phyloP scores from a whole-genome alignment of 1,284 basidiomycete species.

The Ustilago shanxiensis region DNA sequence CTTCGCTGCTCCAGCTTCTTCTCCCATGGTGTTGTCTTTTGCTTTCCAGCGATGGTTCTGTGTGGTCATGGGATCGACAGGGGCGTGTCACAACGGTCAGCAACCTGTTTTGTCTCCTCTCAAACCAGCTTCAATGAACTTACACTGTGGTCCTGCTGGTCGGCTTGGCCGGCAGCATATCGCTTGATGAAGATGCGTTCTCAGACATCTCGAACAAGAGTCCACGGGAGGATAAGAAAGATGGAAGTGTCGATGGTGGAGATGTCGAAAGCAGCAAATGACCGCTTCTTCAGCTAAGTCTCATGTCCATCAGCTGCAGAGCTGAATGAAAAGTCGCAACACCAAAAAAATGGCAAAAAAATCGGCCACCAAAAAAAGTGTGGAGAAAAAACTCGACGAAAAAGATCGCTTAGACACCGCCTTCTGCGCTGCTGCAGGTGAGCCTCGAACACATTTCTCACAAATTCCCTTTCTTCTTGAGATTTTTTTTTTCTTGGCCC shows the following conservation, averaged over 20 bases:
- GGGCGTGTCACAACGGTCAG: conserved; percentile 6
- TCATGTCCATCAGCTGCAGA: not conserved
- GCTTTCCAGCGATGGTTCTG: conserved; percentile 44
- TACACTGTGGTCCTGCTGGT: conserved; percentile 44
- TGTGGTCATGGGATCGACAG: not conserved
- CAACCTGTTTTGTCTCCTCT: not conserved
- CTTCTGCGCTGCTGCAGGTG: not conserved
- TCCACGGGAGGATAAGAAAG: not conserved
- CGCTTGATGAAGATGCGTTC: conserved; percentile 27
- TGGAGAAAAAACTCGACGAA: conserved; percentile 25
- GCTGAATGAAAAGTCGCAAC: not conserved
- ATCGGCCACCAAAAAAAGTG: conserved; percentile 22
- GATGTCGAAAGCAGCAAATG: not conserved
- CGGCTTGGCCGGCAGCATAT: conserved; percentile 43
- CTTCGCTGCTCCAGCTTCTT: conserved; percentile 53
- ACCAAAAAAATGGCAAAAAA: not conserved
- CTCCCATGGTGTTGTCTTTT: conserved; percentile 57
- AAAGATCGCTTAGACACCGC: not conserved
- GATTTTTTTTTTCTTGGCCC: not conserved
- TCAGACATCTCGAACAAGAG: conserved; percentile 11
- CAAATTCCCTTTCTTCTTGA: not conserved
- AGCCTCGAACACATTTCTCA: not conserved
- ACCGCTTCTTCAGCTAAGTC: not conserved
- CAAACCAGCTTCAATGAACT: conserved; percentile 11
- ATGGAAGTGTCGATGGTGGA: not conserved